Conservation (phyloP, 2,329 filamentous ascomycete species). For the Coniochaeta prunicola region DNA sequence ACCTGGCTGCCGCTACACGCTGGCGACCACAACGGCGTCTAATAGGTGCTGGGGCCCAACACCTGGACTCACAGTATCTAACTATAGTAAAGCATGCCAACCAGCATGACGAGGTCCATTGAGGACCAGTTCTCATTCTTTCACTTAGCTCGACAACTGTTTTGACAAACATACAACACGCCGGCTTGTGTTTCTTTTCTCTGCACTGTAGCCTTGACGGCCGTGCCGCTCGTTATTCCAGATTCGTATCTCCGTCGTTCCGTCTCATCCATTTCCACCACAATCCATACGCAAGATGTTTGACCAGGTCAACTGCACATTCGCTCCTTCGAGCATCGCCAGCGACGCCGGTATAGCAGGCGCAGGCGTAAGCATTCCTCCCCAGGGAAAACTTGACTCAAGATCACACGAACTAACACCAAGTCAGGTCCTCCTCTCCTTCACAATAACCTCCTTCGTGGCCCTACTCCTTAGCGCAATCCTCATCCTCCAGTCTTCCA, state of each 20-base stretch:
- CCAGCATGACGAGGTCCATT: background rate
- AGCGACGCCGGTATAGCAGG: conserved; percentile 53
- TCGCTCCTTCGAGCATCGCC: conserved; percentile 32
- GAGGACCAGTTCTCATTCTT: background rate
- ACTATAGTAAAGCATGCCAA: background rate
- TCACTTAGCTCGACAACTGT: background rate
- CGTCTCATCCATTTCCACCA: background rate
- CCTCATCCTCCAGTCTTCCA: conserved; percentile 47
- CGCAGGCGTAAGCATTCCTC: conserved; percentile 36
- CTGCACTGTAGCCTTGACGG: background rate
- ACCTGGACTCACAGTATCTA: no score
- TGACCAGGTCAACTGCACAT: conserved; percentile 28
- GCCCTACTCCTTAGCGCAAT: conserved; percentile 47
- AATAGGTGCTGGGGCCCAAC: background rate
- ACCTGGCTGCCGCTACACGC: background rate
- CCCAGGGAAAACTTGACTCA: background rate
- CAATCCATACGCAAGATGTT: conserved; percentile 5
- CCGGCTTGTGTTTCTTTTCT: background rate
- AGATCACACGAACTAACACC: background rate
- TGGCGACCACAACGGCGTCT: background rate
- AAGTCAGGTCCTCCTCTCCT: conserved; percentile 52
- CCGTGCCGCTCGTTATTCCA: background rate
- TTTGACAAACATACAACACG: background rate
- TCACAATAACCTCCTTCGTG: conserved; percentile 55
- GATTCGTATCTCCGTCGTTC: background rate